phyloP scores from a whole-genome alignment of 2,329 filamentous ascomycete species.

The Lecanoromycetidae sp. region DNA sequence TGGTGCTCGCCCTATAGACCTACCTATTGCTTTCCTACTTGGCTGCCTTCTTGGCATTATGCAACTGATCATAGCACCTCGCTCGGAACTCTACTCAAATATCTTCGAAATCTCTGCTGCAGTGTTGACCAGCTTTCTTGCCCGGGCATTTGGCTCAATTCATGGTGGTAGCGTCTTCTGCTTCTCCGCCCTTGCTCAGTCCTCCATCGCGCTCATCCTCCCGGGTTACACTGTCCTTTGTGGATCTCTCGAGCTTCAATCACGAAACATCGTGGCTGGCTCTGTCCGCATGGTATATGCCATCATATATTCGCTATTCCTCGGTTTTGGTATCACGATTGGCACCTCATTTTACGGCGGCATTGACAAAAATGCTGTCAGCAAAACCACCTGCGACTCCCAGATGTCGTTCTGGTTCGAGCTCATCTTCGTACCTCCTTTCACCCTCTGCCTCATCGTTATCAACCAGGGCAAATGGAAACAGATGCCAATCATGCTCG shows the following conservation, averaged over 20 bases:
- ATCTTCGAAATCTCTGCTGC: conserved; percentile 54
- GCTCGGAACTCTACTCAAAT: conserved; percentile 54
- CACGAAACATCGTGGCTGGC: conserved; percentile 55
- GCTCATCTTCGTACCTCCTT: conserved; percentile 63
- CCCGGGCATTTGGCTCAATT: conserved; percentile 58
- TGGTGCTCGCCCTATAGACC: conserved; percentile 60
- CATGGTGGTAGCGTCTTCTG: conserved; percentile 48
- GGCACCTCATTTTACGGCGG: conserved; percentile 52
- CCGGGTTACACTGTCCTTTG: conserved; percentile 55
- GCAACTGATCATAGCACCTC: conserved; percentile 62
- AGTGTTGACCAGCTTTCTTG: conserved; percentile 55
- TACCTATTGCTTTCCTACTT: conserved; percentile 64
- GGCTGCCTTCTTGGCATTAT: conserved; percentile 62
- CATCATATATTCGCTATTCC: conserved; percentile 58
- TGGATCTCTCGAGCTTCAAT: conserved; percentile 54
- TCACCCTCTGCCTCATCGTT: conserved; percentile 61
- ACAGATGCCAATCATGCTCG: conserved; percentile 62
- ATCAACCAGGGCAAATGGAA: conserved; percentile 74
- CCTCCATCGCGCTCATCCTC: conserved; percentile 63
- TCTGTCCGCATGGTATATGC: conserved; percentile 64
- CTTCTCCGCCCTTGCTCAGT: conserved; percentile 59
- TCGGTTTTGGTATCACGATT: conserved; percentile 61
- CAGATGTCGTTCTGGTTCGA: conserved; percentile 36
- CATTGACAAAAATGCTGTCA: conserved; percentile 44
- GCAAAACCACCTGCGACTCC: conserved; percentile 36